phyloP scores from a whole-genome alignment of 2,329 filamentous ascomycete genomes.

The Penicillium aurantiogriseum region DNA sequence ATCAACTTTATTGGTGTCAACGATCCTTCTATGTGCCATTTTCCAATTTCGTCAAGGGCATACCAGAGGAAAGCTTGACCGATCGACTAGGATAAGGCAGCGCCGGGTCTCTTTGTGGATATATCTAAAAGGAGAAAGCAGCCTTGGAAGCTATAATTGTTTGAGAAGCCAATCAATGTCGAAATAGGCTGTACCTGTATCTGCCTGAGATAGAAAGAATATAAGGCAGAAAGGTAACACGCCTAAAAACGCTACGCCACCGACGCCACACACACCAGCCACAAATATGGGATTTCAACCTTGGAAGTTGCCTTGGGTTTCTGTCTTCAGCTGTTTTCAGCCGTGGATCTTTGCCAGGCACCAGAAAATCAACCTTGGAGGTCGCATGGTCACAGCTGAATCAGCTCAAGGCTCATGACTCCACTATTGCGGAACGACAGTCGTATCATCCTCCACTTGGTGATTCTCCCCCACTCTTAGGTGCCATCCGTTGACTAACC shows the following conservation, averaged over 20 bases:
- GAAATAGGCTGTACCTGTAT: not conserved
- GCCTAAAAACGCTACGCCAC: not conserved
- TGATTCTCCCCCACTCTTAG: conserved; percentile 44
- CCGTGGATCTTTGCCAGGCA: not conserved
- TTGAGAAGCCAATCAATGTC: not conserved
- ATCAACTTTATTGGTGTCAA: not conserved
- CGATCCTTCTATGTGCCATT: not conserved
- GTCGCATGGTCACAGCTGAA: conserved; percentile 9
- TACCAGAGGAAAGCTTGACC: not conserved
- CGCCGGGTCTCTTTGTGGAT: not conserved
- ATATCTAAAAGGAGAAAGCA: not conserved
- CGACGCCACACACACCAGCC: not conserved
- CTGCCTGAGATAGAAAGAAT: too few species aligned
- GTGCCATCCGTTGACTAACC: not conserved
- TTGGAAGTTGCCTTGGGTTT: not conserved
- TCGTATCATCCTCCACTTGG: conserved; percentile 78
- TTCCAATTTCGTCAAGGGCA: not conserved
- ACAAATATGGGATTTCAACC: not conserved
- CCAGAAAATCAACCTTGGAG: not conserved
- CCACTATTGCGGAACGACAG: conserved; percentile 53
- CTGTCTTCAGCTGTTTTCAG: not conserved
- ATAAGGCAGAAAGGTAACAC: not conserved
- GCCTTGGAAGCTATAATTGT: not conserved
- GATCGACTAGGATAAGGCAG: not conserved
- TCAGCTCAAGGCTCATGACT: conserved; percentile 17